Evolutionary conservation across 2,329 filamentous ascomycete species (phyloP).

Genomic region (Cryphonectria naterciae): DNA sequence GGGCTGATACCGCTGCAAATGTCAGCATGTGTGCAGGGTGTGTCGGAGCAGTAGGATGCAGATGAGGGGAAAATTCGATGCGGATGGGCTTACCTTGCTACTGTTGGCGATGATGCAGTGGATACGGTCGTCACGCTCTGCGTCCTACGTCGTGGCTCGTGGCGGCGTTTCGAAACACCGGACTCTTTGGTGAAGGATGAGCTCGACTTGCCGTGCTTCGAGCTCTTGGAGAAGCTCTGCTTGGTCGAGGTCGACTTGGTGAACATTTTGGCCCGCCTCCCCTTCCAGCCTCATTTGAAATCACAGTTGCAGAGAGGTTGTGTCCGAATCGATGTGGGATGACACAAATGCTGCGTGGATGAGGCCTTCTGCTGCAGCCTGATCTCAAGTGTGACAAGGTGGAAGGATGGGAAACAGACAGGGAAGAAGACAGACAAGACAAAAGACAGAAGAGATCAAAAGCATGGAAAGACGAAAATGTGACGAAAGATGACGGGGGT

Average conservation of each 20-base stretch:
- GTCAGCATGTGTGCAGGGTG: slow-evolving; percentile 12
- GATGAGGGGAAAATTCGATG: not conserved
- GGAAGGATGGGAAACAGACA: not conserved
- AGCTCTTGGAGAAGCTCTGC: slow-evolving; percentile 58
- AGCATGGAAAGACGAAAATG: not conserved
- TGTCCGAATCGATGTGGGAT: not conserved
- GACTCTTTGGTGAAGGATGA: slow-evolving; percentile 57
- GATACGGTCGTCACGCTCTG: slow-evolving; percentile 49
- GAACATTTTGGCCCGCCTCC: slow-evolving; percentile 48
- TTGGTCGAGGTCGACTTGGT: slow-evolving; percentile 45
- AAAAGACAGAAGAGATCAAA: not conserved
- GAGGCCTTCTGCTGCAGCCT: not conserved
- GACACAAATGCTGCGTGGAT: slow-evolving; percentile 1
- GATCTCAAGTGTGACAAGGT: not conserved
- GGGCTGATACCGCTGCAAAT: slow-evolving; percentile 57
- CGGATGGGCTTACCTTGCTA: slow-evolving; percentile 46
- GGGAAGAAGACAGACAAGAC: not conserved
- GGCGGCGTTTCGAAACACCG: slow-evolving; percentile 59
- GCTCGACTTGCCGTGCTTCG: slow-evolving; percentile 54
- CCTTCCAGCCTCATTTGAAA: slow-evolving; percentile 17
- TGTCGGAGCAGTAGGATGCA: not conserved
- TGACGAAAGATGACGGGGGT: not conserved
- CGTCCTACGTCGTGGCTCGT: slow-evolving; percentile 54
- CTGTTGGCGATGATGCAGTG: slow-evolving; percentile 42
- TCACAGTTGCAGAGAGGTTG: not conserved